These are phyloP conservation scores for Phytophthora podocarpi DNA, from an alignment of 352 stramenopile species.

Conservation along the genomic window DNA sequence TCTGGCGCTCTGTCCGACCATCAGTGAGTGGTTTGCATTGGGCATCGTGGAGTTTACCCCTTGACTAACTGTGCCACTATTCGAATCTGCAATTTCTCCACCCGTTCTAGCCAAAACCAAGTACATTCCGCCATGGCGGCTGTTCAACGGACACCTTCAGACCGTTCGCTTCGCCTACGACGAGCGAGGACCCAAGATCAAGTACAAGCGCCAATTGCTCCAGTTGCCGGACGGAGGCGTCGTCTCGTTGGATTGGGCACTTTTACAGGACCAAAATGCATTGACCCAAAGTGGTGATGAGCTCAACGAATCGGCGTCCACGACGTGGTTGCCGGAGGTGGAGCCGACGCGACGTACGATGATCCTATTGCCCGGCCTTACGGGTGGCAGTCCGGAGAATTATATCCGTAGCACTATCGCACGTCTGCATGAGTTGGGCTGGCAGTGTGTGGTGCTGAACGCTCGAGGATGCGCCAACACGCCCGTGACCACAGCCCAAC, in stretches of 20 bases:
- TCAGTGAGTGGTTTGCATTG: slow-evolving; percentile 39
- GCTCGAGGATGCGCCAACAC: slow-evolving; percentile 71
- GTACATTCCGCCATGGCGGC: slow-evolving; percentile 61
- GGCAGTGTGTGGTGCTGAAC: slow-evolving; percentile 81
- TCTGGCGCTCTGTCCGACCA: slow-evolving; percentile 42
- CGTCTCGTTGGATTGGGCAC: slow-evolving; percentile 77
- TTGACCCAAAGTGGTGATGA: slow-evolving; percentile 9
- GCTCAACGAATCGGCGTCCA: slow-evolving; percentile 6
- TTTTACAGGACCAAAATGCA: slow-evolving; percentile 20
- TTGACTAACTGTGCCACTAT: slow-evolving; percentile 14
- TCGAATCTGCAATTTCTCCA: not conserved
- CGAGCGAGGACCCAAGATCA: slow-evolving; percentile 34
- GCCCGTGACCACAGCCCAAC: slow-evolving; percentile 52
- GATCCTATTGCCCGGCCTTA: slow-evolving; percentile 69
- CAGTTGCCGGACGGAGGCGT: slow-evolving; percentile 65
- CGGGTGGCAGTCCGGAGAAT: slow-evolving; percentile 68
- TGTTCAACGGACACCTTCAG: slow-evolving; percentile 73
- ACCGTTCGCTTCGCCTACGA: slow-evolving; percentile 58
- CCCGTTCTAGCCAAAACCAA: slow-evolving; percentile 52
- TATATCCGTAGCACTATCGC: slow-evolving; percentile 76
- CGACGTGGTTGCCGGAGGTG: slow-evolving; percentile 37
- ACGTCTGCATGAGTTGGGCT: slow-evolving; percentile 43
- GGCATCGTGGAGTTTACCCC: not conserved
- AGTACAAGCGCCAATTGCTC: slow-evolving; percentile 69
- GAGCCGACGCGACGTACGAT: slow-evolving; percentile 45